phyloP scores from a whole-genome alignment of 2,329 filamentous ascomycete species.

The Aureobasidium zeae region DNA sequence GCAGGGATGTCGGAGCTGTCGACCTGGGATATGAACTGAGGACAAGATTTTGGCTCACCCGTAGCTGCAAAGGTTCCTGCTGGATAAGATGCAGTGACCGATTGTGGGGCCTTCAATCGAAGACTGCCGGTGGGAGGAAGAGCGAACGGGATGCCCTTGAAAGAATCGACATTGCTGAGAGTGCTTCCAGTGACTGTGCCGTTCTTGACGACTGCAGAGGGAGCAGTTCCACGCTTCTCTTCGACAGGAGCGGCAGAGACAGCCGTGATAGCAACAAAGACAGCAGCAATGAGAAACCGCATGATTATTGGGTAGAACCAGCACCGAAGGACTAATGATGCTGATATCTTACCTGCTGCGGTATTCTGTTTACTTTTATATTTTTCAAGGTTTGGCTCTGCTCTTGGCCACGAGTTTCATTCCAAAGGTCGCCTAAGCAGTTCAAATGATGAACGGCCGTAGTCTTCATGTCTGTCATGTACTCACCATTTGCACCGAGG shows the following conservation, averaged over 20 bases:
- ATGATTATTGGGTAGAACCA: too few species aligned
- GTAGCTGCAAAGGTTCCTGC: slow-evolving; percentile 53
- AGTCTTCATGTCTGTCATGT: too few species aligned
- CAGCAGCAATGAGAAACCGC: slow-evolving; percentile 4
- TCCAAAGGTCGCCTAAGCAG: background rate
- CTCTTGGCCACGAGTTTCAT: background rate
- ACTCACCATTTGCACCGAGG: too few species aligned
- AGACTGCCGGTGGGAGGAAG: slow-evolving; percentile 57
- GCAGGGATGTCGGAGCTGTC: slow-evolving; percentile 29
- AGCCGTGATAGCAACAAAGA: slow-evolving; percentile 14
- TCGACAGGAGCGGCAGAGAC: slow-evolving; percentile 14
- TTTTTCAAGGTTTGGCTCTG: background rate
- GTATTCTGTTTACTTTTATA: slow-evolving; percentile 11
- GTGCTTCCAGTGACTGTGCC: slow-evolving; percentile 48
- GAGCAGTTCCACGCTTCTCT: slow-evolving; percentile 26
- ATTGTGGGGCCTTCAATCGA: slow-evolving; percentile 60
- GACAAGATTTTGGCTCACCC: slow-evolving; percentile 52
- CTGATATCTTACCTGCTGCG: too few species aligned
- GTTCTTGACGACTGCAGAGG: slow-evolving; percentile 46
- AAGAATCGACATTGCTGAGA: slow-evolving; percentile 50
- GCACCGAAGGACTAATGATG: too few species aligned
- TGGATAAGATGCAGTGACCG: slow-evolving; percentile 43
- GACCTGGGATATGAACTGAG: slow-evolving; percentile 58
- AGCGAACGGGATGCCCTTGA: slow-evolving; percentile 67
- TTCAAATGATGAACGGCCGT: slow-evolving; percentile 12